These are phyloP conservation scores for Dianthus caryophyllus DNA, from an alignment of 148 eudicot species.

Conservation along the genomic window DNA sequence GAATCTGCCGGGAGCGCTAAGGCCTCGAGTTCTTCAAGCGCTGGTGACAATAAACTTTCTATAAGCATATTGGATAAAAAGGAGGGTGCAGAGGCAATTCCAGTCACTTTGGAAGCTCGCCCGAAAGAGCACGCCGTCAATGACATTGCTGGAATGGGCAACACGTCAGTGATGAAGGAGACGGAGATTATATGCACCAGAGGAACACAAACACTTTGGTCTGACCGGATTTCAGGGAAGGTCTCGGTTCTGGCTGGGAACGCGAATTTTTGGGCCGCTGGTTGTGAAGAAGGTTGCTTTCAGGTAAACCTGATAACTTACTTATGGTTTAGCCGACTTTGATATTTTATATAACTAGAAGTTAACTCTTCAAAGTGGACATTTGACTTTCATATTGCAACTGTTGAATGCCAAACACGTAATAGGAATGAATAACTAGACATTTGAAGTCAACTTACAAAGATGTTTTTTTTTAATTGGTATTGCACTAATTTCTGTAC, in stretches of 20 bases:
- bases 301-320: conserved; percentile 53
- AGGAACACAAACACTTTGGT: conserved; percentile 78
- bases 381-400: too few relatives aligned
- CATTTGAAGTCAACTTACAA: conserved; percentile 3
- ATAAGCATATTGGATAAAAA: conserved; percentile 76
- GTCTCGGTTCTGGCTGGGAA: conserved; percentile 95
- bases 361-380: conserved; percentile 3
- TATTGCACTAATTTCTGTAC: background rate
- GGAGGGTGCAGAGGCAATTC: conserved; percentile 62
- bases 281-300: conserved; percentile 90
- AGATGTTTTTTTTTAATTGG: background rate
- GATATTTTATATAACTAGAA: conserved; percentile 1
- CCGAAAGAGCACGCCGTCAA: conserved; percentile 76
- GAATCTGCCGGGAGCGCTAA: conserved; percentile 48
- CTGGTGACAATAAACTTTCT: conserved; percentile 37
- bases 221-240: conserved; percentile 84
- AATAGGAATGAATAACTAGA: background rate
- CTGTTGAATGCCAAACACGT: background rate
- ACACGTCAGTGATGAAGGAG: conserved; percentile 60
- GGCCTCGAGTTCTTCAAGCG: conserved; percentile 38
- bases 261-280: conserved; percentile 93
- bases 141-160: conserved; percentile 68
- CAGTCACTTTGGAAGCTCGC: conserved; percentile 82
- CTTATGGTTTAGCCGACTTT: background rate
- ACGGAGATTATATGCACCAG: conserved; percentile 77